Evolutionary conservation across 192 early-diverging fungal species (phyloP), one percentile per base, ranked within the genome.

Genomic region (Coemansia sp.): DNA sequence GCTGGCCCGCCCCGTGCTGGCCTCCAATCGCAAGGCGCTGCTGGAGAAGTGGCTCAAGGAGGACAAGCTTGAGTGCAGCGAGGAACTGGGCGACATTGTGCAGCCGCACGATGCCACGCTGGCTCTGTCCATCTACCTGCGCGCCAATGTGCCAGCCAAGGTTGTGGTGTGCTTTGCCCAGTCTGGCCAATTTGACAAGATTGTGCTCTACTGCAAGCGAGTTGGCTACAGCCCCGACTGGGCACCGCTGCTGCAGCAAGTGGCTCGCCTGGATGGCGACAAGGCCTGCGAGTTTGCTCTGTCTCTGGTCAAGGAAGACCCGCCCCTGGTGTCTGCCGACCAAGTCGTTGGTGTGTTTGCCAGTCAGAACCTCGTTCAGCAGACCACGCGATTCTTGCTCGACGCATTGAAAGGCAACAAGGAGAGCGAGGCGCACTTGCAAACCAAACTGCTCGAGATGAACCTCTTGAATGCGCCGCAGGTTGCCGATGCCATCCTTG

Each of bases 21-120:
- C 88, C 20, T 96, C 97, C 74, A 91, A 90, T 57, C 90, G 94
- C 64, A 99, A 97, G 77, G 90, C 96, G 62, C 72, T 99, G 67
- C 83, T 99, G 24, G 96, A 99, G 72, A 98, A 96, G 78, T 99
- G 96, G 96, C 87, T 99, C 66, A 97, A 97, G 82, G 96, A 98
- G 78, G 97, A 99, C 82, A 99, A 99, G 77, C 87, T 99, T 11
- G 93, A 96, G 68, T 97, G 96, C 86, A 97, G 93, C 80, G 97
- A 99, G 78, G 97, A 99, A 74, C 87, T 99, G 33, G 97, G 97
- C 68, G 97, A 99, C 74, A 91, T 96, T 77, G 95, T 98, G 49
- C 96, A 94, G 79, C 94, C 90, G 63, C 89, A 93, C 65, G 97
- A 99, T 72, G 76, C 87, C 20, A 93, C 90, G n/a, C 82, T 98